phyloP scores from a whole-genome alignment of 2,329 filamentous ascomycete species.

The Hymenoscyphus salicellus region DNA sequence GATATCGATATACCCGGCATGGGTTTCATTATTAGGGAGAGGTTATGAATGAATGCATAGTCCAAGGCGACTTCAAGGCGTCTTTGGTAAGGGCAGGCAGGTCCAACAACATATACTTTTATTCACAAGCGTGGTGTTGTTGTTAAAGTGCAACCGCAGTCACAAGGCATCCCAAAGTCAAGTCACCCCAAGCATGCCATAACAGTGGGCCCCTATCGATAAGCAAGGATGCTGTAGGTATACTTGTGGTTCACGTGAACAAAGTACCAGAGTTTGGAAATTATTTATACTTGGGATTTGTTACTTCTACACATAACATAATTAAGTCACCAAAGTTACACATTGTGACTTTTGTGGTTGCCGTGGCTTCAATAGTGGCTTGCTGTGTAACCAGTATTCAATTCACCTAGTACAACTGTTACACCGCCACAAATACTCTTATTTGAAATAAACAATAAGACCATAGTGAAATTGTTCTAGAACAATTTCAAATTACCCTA shows the following conservation, averaged over 20 bases:
- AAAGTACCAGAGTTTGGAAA: background rate
- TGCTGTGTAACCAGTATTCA: background rate
- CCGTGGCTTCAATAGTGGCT: background rate
- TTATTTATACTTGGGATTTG: background rate
- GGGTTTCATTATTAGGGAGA: slow-evolving; percentile 24
- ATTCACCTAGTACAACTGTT: background rate
- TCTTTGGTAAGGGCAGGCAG: background rate
- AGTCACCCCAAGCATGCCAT: background rate
- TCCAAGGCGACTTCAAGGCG: background rate
- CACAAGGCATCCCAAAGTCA: slow-evolving; percentile 2
- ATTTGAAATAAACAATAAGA: no score
- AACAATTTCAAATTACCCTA: no score
- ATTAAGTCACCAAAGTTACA: background rate
- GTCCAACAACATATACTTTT: background rate
- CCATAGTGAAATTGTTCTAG: no score
- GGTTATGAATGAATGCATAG: background rate
- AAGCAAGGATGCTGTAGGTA: no score
- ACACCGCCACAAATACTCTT: no score
- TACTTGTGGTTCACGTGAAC: background rate
- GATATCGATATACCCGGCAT: slow-evolving; percentile 8
- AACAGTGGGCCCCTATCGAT: slow-evolving; percentile 5
- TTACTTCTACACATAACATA: background rate
- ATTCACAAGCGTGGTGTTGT: background rate
- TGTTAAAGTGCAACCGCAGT: background rate
- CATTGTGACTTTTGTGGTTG: background rate